Base-by-base conservation (phyloP, 2,329 filamentous ascomycete genomes). In the Trichophyton mentagrophytes region DNA sequence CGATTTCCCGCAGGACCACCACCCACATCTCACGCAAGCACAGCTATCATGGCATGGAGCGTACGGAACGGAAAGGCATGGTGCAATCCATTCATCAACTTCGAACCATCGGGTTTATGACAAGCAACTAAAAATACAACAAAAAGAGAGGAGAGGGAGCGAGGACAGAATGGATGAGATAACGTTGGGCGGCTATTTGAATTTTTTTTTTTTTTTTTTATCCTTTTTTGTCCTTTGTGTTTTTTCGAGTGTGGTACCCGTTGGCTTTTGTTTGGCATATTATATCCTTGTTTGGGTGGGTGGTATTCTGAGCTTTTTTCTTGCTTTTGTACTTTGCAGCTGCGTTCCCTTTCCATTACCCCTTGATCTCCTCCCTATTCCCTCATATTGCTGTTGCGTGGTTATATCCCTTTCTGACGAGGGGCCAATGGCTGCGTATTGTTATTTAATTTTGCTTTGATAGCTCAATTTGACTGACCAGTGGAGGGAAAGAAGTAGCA, bases 211-310 rank as follows among this genome's bases (percentile, higher is more conserved):
- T 42, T 61, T 62, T 27, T 56, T 61, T 47, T 61, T 64, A 47
- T 33, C 49, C 38, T 62, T 57, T 58, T 64, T 64, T 36, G 57
- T 42, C 33, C 60, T 60, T 51, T 59, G 59, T 74, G 73, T 73
- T 69, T 73, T 64, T 61, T 64, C 62, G 63, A 62, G 17, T 61
- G 61, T n/a, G 44, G 55, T 42, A 30, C 53, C 59, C 40, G 56
- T 36, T 61, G 53, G 60, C 56, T 61, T 60, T 55, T 61, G 40
- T 53, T 61, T 60, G 22, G 49, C 49, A 53, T 53, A 53, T 53
- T 57, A 57, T 57, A 57, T 57, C 55, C 30, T 36, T 57, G 38
- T 40, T 42, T 57, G 55, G 55, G 55, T 57, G 15, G 55, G 55
- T 42, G 55, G 55, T 57, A 17, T 57, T 57, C 55, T 57, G 55